Evolutionary conservation across 2,329 filamentous ascomycete genomes (phyloP).

Genomic region (Pseudogymnoascus sp.): DNA sequence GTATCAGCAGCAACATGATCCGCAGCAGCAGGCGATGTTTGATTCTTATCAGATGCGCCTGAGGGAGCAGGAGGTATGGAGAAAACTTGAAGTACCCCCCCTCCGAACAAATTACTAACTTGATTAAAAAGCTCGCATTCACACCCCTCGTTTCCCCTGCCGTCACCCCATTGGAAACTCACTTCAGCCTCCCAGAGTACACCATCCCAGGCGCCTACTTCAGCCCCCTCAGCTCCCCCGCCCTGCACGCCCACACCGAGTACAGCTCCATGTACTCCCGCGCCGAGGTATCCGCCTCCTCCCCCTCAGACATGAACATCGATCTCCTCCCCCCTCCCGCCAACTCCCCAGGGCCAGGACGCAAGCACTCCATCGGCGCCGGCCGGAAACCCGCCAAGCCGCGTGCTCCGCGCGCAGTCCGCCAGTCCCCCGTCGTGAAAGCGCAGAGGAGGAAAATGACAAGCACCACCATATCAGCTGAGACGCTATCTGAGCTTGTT

Average conservation of each 20-base stretch:
- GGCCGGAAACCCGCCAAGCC: constrained; percentile 20
- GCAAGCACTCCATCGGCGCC: constrained; percentile 14
- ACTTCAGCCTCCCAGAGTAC: constrained; percentile 46
- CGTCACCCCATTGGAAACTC: constrained; percentile 67
- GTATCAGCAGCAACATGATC: constrained; percentile 44
- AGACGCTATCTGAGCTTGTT: constrained; percentile 30
- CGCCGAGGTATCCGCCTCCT: constrained; percentile 28
- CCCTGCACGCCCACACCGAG: constrained; percentile 62
- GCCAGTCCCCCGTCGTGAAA: constrained; percentile 33
- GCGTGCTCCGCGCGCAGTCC: constrained; percentile 24
- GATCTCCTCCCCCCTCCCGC: constrained; percentile 22
- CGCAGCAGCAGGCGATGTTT: constrained; percentile 52
- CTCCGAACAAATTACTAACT: constrained; percentile 12
- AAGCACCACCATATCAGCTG: constrained; percentile 34
- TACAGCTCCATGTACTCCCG: constrained; percentile 30
- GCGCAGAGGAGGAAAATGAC: constrained; percentile 34
- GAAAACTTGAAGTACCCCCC: constrained; percentile 16
- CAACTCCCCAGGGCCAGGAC: constrained; percentile 17
- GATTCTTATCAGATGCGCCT: constrained; percentile 51
- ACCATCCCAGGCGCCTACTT: constrained; percentile 65
- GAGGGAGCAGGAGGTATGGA: constrained; percentile 60
- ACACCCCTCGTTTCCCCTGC: constrained; percentile 78
- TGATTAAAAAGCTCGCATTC: constrained; percentile 54
- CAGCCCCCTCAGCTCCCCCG: constrained; percentile 74
- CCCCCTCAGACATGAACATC: constrained; percentile 24